Base-by-base conservation (phyloP, 768 basidiomycete species). In the Lentinus tigrinus region DNA sequence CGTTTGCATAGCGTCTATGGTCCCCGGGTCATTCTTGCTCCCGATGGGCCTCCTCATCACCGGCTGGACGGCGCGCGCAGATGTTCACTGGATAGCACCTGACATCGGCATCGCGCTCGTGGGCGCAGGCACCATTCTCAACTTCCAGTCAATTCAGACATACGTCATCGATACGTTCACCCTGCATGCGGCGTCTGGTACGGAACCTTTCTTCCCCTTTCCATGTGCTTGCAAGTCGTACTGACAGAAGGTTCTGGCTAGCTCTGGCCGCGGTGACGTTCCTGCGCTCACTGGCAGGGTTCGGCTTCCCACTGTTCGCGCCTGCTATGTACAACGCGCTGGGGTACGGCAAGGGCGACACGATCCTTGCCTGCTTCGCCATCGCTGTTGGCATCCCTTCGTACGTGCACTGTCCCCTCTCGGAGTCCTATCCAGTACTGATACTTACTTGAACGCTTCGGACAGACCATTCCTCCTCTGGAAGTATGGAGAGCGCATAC, bases 221-320 rank as follows among this genome's bases (percentile, higher is more conserved):
- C 28, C 10, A 8, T 10, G 7, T 11, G 10, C 9, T 34, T 3
- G 3, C 26, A 17, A 46, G 17, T 14, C 23, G 39, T 31, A 24
- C 58, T 55, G 17, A 59, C 34, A 3, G n/a, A n/a, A n/a, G n/a
- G 11, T 26, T 36, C 19, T 49, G 47, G 27, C 23, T 47, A 82
- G 86, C 88, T 3, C 72, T 92, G 10, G 88, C 88, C 0, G 87
- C 88, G 0, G 82, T 83, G 19, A 73, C 85, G 0, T 86, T 71
- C 67, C 67, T 90, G 14, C 83, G 90, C 24, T 83, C 85, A 0
- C 54, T 89, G 0, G 81, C 83, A 1, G 90, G 90, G 0, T 91
- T 89, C 52, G 84, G 79, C 1, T 91, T 93, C 67, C 91, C 90
- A 2, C 72, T 92, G n/a, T 92, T 92, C 63, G 87, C 85, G 3